Conservation (phyloP, 345 rosid species). For the Brassica napus region DNA sequence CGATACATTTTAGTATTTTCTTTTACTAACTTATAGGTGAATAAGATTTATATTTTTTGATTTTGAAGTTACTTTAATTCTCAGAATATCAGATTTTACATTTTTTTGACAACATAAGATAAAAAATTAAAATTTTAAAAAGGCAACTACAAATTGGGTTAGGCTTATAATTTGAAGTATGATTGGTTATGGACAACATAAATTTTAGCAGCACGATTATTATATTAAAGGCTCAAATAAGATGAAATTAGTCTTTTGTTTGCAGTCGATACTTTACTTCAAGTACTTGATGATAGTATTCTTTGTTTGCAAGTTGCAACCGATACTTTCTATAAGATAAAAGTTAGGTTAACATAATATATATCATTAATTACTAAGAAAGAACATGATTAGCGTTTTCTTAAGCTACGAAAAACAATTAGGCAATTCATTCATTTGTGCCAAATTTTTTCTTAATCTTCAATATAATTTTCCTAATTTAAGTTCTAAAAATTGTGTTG, state of each 20-base stretch:
- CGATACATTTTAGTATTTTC: no score
- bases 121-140: no score
- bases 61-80: no score
- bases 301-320: background rate
- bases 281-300: background rate
- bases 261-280: background rate
- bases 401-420: background rate
- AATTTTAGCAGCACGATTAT: no score
- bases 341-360: background rate
- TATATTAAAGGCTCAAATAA: no score
- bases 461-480: background rate
- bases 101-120: no score
- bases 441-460: background rate
- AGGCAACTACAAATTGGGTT: no score
- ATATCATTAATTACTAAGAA: background rate
- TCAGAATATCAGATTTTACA: no score
- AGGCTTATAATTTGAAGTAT: no score
- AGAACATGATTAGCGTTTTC: background rate
- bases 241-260: background rate
- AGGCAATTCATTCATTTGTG: background rate
- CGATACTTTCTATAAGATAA: background rate
- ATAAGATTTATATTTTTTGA: no score
- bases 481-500: background rate
- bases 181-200: no score
- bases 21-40: no score